Conservation (phyloP, 495 filamentous ascomycete genomes). For the Aspergillus biplanus region DNA sequence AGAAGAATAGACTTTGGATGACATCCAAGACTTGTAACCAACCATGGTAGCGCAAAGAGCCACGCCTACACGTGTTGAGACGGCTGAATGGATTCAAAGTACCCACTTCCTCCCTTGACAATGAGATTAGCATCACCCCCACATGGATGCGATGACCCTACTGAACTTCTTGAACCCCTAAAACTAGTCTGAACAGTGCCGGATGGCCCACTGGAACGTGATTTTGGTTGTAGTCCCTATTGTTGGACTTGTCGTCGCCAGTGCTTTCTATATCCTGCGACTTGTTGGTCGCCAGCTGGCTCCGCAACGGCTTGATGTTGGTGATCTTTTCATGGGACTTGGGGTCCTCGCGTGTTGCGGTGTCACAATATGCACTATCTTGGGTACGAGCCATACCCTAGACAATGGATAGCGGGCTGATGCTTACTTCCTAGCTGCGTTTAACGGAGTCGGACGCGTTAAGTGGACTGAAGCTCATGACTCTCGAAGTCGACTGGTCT, state of each 20-base stretch:
- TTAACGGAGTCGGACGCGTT: neutral
- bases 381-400: neutral
- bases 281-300: neutral
- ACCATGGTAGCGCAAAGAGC: too few species aligned
- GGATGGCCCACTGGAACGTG: conserved; percentile 4
- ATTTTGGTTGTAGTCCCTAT: neutral
- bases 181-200: too few species aligned
- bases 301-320: neutral
- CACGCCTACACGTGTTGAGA: too few species aligned
- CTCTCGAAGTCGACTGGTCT: neutral
- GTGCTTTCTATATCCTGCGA: neutral
- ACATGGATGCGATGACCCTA: too few species aligned
- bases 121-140: too few species aligned
- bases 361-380: neutral
- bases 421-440: neutral
- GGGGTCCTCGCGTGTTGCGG: neutral
- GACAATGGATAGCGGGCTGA: neutral
- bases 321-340: neutral
- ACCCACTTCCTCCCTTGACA: too few species aligned
- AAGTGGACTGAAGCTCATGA: neutral
- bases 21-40: too few species aligned
- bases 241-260: neutral
- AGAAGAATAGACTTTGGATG: too few species aligned
- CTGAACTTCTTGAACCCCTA: too few species aligned
- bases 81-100: too few species aligned